Conservation (phyloP, 768 basidiomycete genomes). For the Mrakia blollopis region DNA sequence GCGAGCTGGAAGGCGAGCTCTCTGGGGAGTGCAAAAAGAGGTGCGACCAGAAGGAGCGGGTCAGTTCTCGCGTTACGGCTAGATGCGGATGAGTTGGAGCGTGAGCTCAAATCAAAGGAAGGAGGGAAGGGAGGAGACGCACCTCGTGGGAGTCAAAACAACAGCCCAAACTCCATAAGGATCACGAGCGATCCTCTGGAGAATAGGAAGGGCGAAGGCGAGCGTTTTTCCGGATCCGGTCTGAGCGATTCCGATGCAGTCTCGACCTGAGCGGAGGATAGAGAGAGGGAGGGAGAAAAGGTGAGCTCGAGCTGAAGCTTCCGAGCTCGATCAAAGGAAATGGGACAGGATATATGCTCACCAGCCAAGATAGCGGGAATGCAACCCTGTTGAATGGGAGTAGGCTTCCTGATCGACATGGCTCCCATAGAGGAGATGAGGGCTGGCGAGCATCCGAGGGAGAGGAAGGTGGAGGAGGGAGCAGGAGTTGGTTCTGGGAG, state of each 20-base stretch:
- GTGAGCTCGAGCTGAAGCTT: neutral
- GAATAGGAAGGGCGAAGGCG: slow-evolving; percentile 90
- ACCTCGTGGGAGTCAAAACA: slow-evolving; percentile 93
- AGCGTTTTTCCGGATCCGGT: slow-evolving; percentile 98
- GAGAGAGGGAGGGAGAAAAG: slow-evolving; percentile 4
- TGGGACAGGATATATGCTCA: slow-evolving; percentile 46
- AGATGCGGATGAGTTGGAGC: no score
- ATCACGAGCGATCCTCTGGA: slow-evolving; percentile 79
- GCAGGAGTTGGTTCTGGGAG: neutral
- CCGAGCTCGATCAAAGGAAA: neutral
- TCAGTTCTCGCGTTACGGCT: no score
- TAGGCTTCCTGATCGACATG: slow-evolving; percentile 82
- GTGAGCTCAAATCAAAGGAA: no score
- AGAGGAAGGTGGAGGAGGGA: slow-evolving; percentile 38
- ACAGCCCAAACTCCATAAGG: slow-evolving; percentile 93
- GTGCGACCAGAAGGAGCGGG: no score
- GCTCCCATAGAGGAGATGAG: slow-evolving; percentile 62
- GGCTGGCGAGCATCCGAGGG: slow-evolving; percentile 46
- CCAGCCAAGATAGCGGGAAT: slow-evolving; percentile 80
- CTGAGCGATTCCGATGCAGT: slow-evolving; percentile 96
- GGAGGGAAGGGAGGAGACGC: slow-evolving; percentile 35
- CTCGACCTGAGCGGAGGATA: slow-evolving; percentile 57
- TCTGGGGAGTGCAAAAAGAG: slow-evolving; percentile 49
- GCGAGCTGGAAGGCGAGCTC: slow-evolving; percentile 96
- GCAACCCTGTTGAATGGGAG: slow-evolving; percentile 82